Conservation (phyloP, 305 asterid genomes). For the Fraxinus angustifolia region DNA sequence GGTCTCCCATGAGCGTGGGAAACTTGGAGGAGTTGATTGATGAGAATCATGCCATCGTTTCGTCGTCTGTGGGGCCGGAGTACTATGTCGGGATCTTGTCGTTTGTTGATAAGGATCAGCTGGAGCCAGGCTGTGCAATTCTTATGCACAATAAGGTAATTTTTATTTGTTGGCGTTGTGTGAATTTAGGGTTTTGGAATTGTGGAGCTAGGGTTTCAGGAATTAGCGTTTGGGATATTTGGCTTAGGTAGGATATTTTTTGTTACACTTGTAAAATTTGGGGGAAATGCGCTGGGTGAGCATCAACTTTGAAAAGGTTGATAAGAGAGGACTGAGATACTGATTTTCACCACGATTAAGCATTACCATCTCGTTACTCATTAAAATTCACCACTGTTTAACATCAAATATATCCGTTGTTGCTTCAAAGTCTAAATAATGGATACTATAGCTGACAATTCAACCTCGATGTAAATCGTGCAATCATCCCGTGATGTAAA, state of each 20-base stretch:
- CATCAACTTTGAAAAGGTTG: background rate
- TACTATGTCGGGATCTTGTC: constrained; percentile 34
- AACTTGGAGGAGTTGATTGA: constrained; percentile 31
- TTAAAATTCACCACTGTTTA: background rate
- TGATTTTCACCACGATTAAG: background rate
- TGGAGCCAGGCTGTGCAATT: constrained; percentile 37
- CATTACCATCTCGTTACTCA: background rate
- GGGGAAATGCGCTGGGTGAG: background rate
- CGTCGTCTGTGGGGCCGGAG: constrained; percentile 34
- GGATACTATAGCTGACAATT: background rate
- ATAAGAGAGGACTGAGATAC: background rate
- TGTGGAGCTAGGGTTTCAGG: background rate
- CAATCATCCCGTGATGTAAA: background rate
- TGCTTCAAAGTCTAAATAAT: background rate
- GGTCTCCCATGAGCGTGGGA: constrained; percentile 20
- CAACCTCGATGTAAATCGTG: too few relatives aligned
- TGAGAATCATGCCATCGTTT: constrained; percentile 37
- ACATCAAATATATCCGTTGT: background rate
- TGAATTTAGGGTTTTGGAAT: background rate
- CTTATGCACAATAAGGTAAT: constrained; percentile 38
- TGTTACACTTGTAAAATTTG: background rate
- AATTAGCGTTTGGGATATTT: background rate
- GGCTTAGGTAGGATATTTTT: background rate
- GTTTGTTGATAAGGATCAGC: constrained; percentile 34
- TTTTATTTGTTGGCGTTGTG: background rate